Evolutionary conservation across 306 rosid species (phyloP).

Genomic region (Hippophae rhamnoides): DNA sequence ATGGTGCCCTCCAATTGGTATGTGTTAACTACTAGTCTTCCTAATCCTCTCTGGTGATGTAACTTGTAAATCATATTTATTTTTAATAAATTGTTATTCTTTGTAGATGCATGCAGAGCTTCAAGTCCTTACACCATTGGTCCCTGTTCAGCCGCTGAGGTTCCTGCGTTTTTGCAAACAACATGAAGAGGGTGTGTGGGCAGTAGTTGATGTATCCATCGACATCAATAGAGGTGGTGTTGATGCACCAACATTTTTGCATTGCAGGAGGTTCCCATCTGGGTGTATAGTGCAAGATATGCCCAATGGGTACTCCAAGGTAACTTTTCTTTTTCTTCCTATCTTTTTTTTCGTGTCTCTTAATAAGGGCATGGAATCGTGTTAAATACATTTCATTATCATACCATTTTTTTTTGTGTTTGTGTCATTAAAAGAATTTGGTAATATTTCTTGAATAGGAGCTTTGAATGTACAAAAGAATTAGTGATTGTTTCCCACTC

Average conservation of each 20-base stretch:
- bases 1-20: conserved; percentile 69
- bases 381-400: no score
- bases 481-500: no score
- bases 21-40: conserved; percentile 7
- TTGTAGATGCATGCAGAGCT: conserved; percentile 73
- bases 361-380: no score
- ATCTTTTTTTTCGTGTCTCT: background rate
- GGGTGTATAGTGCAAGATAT: conserved; percentile 75
- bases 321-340: conserved; percentile 9
- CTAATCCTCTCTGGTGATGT: background rate
- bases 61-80: conserved; percentile 4
- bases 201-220: conserved; percentile 64
- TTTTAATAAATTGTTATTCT: background rate
- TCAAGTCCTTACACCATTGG: conserved; percentile 72
- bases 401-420: no score
- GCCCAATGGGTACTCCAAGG: conserved; percentile 72
- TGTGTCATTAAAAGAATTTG: no score
- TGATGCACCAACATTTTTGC: conserved; percentile 20
- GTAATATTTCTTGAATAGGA: no score
- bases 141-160: conserved; percentile 53
- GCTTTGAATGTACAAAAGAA: no score
- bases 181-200: conserved; percentile 74
- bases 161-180: conserved; percentile 80
- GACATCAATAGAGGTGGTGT: conserved; percentile 36
- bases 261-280: conserved; percentile 73